Evolutionary conservation across 1,284 basidiomycete species (phyloP), one percentile per base, ranked within the genome.

Genomic region (Cystobasidium pallidum): DNA sequence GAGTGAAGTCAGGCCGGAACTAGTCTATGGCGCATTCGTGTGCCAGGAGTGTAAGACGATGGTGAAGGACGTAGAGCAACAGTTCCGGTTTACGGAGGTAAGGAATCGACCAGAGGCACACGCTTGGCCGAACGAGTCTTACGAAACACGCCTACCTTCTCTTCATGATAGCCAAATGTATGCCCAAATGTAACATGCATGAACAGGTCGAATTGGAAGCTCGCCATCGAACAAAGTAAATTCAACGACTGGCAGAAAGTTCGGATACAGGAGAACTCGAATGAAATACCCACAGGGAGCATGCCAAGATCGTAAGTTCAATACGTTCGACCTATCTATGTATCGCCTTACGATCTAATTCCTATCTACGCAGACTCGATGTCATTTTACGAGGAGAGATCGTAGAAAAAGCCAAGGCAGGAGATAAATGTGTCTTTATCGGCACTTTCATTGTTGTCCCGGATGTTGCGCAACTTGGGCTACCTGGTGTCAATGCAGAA

Each of bases 241-340:
- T 99, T 99, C 82, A 91, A 91, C 8, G 96, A 99, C 81, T 99
- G 96, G 96, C 96, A 99, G 81, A 98, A 97, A 81, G 94, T 99
- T 52, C 89, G 96, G 66, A 98, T 99, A 70, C 96, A 99, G 80
- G 96, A 99, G 83, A 99, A 99, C 79, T 90, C 95, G 15, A 96
- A 94, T 58, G 95, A 99, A 82, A 99, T 99, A 74, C 96, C 96
- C 0, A 99, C 95, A 0, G 96, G 96, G 0, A 92, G 90, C 10
- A 99, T 98, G 95, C 94, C 94, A n/a, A 88, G 95, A 45, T 84
- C 83, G 82, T 84, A 47, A 78, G 82, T 36, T 32, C 0, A 39
- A 10, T 10, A 36, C 79, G 3, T 36, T n/a, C 1, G 32, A 13
- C 11, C 39, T 19, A 59, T 21, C 4, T 34, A 24, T 13, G 13